Percentiles rank a stretch among this genome's conserved stretches.
Evolutionary conservation across 73 alveolate genomes (phyloP).

Genomic region (Effrenium voratum): DNA sequence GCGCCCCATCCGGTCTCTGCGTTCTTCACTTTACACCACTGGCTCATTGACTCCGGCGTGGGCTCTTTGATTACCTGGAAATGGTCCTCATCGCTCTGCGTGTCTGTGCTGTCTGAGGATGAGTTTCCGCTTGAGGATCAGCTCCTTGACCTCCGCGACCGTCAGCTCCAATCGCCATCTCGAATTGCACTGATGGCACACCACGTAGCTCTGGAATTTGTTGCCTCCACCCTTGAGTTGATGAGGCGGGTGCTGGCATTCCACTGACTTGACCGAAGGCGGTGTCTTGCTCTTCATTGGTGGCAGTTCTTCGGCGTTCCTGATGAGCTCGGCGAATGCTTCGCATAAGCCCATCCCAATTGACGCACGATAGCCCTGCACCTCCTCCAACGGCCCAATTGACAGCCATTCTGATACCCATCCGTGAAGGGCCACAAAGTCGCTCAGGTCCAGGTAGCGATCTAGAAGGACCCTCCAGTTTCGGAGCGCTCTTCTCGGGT

Average conservation of each 20-base stretch:
- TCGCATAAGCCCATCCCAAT: background rate
- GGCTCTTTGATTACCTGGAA: too few relatives aligned
- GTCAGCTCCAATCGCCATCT: too few relatives aligned
- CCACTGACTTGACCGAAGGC: too few relatives aligned
- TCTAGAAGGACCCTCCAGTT: background rate
- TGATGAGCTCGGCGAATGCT: background rate
- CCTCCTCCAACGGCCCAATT: too few relatives aligned
- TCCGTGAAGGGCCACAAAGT: background rate
- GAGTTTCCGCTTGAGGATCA: too few relatives aligned
- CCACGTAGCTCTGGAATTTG: background rate
- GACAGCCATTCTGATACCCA: background rate
- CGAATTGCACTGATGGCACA: background rate
- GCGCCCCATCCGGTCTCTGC: too few relatives aligned
- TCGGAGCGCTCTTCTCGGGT: background rate
- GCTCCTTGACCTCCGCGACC: too few relatives aligned
- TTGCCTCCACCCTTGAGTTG: conserved; percentile 17
- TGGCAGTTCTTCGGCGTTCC: background rate
- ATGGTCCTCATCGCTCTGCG: too few relatives aligned
- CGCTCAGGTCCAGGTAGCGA: background rate
- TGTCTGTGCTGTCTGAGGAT: too few relatives aligned
- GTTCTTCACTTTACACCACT: too few relatives aligned
- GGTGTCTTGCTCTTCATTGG: background rate
- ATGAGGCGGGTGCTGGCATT: background rate
- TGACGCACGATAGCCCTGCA: background rate
- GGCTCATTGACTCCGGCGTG: too few relatives aligned